Evolutionary conservation across 345 rosid genomes (phyloP), one percentile per base, ranked within the genome.

Genomic region (Combretum micranthum): DNA sequence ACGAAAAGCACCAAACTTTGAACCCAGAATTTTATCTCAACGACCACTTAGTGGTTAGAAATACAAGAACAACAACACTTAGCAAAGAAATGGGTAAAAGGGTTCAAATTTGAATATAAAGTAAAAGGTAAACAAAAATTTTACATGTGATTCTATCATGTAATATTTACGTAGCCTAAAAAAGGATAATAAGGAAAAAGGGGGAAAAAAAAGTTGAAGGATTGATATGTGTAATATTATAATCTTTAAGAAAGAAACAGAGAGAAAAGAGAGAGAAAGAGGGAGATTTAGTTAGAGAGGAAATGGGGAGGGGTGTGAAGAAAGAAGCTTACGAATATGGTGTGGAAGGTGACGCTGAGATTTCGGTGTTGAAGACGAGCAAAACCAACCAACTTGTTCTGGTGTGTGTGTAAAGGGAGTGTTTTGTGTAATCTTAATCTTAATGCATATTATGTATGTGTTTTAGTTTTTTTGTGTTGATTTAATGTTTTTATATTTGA

Each of bases 311-410:
- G 39, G 43, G 47, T 53, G 56, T 56, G 59, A 32, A 32, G 39
- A 32, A 11, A 32, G 39, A 32, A 32, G 63, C 63, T 64, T 47
- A 65, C 64, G 55, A 64, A 74, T 53, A 20, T 37, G 61, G 55
- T 68, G 62, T n/a, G 75, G 58, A 58, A 69, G 80, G 84, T 60
- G 51, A 52, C 43, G 73, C 84, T 65, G 72, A 16, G 78, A 82
- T 72, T 70, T 58, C 87, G 87, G 80, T 63, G 50, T 69, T 64
- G 57, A 62, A 63, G 71, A 67, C 57, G 70, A 75, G 82, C 74
- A 71, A 70, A 69, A 70, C 81, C 82, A 79, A 69, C 64, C 76
- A 75, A 61, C 67, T 42, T 39, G 39, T 50, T 50, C 37, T 44
- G 32, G 62, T 60, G 53, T 32, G 46, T 16, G 42, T 0, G 47